Evolutionary conservation across 140 eudicot genomes (phyloP), one percentile per base, ranked within the genome.

Genomic region (Cichorium intybus): DNA sequence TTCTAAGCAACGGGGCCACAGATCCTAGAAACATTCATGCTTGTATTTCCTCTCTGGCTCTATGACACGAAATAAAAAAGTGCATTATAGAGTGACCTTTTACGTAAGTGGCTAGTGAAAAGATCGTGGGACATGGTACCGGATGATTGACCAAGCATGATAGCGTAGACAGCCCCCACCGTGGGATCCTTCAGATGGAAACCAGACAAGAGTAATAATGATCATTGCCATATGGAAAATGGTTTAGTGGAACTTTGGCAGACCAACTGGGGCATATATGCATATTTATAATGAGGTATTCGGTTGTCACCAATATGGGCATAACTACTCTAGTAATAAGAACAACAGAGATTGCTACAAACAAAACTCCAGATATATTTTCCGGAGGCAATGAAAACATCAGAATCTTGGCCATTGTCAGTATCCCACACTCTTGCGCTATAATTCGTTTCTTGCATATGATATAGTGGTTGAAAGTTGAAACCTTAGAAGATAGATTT

Each of bases 221-320:
- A 74, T 74, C 61, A 74, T 65, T 58, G 63, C 69, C 26, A 48
- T 26, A 34, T 35, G 72, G 12, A 73, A 73, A 29, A 64, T 12
- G 66, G 48, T 31, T 45, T n/a, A 29, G 67, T 46, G 78, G 78
- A 73, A 73, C 14, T 57, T 73, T 74, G 2, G 45, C 60, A 22
- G 29, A 31, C 39, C 56, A 49, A 26, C 12, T 49, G 66, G 62
- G 59, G 49, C 16, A 20, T 37, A 35, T n/a, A n/a, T n/a, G n/a
- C 64, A 62, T 49, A 26, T 37, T 37, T 10, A 4, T 55, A 57
- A 62, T 65, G 73, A 56, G 66, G 56, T 74, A 34, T 74, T 33
- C 26, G 58, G 69, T 16, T 74, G 64, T 74, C 73, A 66, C 56
- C 62, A 49, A 74, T 58, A 50, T 58, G 51, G 15, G 29, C 72